phyloP scores from a whole-genome alignment of 257 asterid genomes.

The Scutellaria galericulata region DNA sequence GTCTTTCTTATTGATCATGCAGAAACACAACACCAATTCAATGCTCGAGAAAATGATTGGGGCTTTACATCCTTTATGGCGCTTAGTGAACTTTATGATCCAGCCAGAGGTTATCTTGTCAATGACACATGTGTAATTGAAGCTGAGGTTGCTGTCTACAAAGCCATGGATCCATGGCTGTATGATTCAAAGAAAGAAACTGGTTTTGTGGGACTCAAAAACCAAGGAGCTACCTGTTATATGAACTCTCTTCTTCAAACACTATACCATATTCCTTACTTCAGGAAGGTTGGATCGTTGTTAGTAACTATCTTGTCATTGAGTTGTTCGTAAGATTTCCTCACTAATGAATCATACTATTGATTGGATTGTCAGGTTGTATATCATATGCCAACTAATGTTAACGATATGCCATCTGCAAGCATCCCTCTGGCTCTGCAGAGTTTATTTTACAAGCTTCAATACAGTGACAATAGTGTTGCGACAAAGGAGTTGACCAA shows the following conservation, averaged over 20 bases:
- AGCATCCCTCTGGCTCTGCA: constrained; percentile 61
- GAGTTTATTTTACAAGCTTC: constrained; percentile 60
- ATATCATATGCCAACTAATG: constrained; percentile 52
- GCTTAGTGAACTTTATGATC: constrained; percentile 50
- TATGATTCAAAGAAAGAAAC: constrained; percentile 59
- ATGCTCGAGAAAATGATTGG: constrained; percentile 62
- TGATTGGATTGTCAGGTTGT: constrained; percentile 49
- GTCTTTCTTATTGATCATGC: constrained; percentile 34
- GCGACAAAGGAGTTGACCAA: constrained; percentile 57
- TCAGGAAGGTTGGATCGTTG: constrained; percentile 55
- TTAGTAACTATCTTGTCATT: constrained; percentile 9
- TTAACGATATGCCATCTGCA: constrained; percentile 51
- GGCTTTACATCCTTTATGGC: constrained; percentile 58
- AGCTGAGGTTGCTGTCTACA: constrained; percentile 49
- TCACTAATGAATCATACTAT: constrained; percentile 25
- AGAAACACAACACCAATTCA: constrained; percentile 55
- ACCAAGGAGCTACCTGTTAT: constrained; percentile 65
- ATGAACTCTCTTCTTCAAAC: constrained; percentile 65
- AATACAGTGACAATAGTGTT: constrained; percentile 46
- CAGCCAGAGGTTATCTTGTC: constrained; percentile 49
- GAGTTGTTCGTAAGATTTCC: constrained; percentile 24
- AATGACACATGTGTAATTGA: constrained; percentile 51
- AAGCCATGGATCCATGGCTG: constrained; percentile 39
- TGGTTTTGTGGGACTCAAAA: constrained; percentile 57
- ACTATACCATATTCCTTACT: constrained; percentile 57